phyloP scores from a whole-genome alignment of 2,329 filamentous ascomycete genomes.

The Ciborinia camelliae region DNA sequence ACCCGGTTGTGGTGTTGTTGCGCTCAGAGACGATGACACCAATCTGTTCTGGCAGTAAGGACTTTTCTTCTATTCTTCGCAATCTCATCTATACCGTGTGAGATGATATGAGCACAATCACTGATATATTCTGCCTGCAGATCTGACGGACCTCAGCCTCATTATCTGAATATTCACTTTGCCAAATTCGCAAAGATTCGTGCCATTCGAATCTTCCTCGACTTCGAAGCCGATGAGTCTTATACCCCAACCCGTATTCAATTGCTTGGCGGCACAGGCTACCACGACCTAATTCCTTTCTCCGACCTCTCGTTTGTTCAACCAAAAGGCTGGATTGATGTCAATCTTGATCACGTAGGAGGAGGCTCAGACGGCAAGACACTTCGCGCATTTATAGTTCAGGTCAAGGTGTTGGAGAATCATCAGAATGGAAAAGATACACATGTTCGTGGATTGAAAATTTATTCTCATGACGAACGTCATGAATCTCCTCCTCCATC shows the following conservation, averaged over 20 bases:
- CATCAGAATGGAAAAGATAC: constrained; percentile 99
- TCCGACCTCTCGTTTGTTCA: constrained; percentile 72
- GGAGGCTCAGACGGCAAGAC: constrained; percentile 62
- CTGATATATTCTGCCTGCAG: constrained; percentile 39
- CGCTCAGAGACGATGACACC: constrained; percentile 70
- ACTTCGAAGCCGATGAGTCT: constrained; percentile 89
- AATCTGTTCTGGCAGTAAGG: constrained; percentile 75
- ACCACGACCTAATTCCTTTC: constrained; percentile 89
- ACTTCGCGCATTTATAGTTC: constrained; percentile 82
- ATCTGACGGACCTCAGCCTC: constrained; percentile 80
- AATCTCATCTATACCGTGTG: neutral
- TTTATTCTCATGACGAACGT: constrained; percentile 54
- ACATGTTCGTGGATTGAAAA: constrained; percentile 89
- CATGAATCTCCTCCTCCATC: constrained; percentile 25
- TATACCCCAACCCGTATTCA: constrained; percentile 94
- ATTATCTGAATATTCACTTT: constrained; percentile 80
- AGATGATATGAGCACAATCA: neutral
- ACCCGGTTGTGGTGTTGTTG: constrained; percentile 73
- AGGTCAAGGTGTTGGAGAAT: constrained; percentile 89
- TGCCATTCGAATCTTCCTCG: constrained; percentile 77
- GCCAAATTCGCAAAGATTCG: constrained; percentile 77
- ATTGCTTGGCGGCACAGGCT: constrained; percentile 84
- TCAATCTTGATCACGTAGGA: constrained; percentile 63
- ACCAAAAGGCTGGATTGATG: constrained; percentile 87
- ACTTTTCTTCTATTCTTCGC: neutral